These are phyloP conservation scores for Pichia rugopelliculosa DNA, from an alignment of 805 yeast species.

Conservation along the genomic window DNA sequence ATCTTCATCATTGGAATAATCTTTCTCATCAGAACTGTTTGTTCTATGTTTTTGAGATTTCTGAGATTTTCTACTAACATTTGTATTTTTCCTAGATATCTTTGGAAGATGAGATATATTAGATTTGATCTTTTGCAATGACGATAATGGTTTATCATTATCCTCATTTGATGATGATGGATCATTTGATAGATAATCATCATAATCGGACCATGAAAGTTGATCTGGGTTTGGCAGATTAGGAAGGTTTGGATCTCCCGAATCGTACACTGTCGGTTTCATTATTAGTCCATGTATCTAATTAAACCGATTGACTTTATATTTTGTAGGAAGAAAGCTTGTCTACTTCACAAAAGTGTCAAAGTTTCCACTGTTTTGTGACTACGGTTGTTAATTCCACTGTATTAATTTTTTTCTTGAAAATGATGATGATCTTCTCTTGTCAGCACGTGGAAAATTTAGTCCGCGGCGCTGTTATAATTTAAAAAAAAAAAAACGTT, in stretches of 20 bases:
- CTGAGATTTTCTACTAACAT: not conserved
- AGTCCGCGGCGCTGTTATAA: no score
- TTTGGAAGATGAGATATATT: not conserved
- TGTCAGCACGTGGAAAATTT: no score
- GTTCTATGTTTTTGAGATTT: not conserved
- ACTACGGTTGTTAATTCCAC: no score
- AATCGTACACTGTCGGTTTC: conserved; percentile 28
- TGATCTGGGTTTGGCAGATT: conserved; percentile 30
- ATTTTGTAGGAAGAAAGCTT: no score
- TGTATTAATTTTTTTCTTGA: no score
- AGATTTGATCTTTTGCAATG: not conserved
- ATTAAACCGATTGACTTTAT: no score
- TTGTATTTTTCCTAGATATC: not conserved
- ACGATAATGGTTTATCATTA: not conserved
- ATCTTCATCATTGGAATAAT: not conserved
- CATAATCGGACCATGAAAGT: conserved; percentile 27
- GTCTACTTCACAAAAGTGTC: no score
- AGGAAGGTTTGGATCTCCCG: conserved; percentile 36
- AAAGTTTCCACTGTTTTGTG: no score
- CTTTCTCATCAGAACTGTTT: not conserved
- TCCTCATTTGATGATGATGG: not conserved
- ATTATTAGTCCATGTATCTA: not conserved
- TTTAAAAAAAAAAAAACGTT: no score
- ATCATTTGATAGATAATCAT: conserved; percentile 21
- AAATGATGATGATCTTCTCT: no score